Evolutionary conservation across 2,329 filamentous ascomycete genomes (phyloP).

Genomic region (Geosmithia morbida): DNA sequence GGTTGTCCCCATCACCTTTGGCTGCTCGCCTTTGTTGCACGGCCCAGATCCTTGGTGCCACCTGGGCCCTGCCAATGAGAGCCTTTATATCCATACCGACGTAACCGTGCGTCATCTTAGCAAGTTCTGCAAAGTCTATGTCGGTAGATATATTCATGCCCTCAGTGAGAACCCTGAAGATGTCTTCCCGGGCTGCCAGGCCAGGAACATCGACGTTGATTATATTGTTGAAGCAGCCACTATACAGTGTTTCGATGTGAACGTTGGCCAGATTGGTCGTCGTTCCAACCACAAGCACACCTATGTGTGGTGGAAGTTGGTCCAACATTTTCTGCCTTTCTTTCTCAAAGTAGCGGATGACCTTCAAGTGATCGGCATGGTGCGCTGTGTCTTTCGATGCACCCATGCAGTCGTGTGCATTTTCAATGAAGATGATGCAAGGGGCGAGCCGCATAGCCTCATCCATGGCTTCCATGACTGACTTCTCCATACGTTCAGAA

Average conservation of each 20-base stretch:
- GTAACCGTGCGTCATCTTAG: conserved; percentile 79
- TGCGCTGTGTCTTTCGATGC: conserved; percentile 65
- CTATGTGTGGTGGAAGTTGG: conserved; percentile 50
- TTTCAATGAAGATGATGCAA: conserved; percentile 81
- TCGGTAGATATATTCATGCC: conserved; percentile 50
- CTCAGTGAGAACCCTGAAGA: conserved; percentile 59
- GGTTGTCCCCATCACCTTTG: background rate
- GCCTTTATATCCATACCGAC: conserved; percentile 79
- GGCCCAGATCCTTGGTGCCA: background rate
- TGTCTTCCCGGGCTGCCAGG: conserved; percentile 60
- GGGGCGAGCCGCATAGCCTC: conserved; percentile 77
- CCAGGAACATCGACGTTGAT: conserved; percentile 83
- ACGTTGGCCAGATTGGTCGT: conserved; percentile 81
- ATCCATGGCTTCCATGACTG: conserved; percentile 35
- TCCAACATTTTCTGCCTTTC: conserved; percentile 75
- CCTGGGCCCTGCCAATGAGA: conserved; percentile 20
- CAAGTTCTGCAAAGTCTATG: conserved; percentile 60
- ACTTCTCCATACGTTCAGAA: conserved; percentile 23
- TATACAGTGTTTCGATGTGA: conserved; percentile 61
- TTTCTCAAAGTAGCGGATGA: conserved; percentile 67
- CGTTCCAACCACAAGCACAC: conserved; percentile 80
- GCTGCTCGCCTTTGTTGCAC: background rate
- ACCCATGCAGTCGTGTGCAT: conserved; percentile 73
- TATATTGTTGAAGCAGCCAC: conserved; percentile 67
- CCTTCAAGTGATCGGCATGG: conserved; percentile 79